Conservation (phyloP, 306 rosid species). For the Acacia acuminata region DNA sequence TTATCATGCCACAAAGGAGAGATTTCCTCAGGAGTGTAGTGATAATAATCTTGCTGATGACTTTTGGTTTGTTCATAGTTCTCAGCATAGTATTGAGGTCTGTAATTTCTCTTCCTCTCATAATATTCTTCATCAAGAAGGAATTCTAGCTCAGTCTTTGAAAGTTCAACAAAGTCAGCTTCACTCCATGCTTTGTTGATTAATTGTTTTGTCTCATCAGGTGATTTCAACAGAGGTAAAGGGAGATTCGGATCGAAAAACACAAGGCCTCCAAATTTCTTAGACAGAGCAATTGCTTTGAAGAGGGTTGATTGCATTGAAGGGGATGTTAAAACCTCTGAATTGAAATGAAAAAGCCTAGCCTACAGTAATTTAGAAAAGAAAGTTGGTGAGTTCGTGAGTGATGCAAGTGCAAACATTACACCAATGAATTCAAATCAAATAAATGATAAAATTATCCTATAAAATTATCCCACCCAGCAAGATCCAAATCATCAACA, state of each 20-base stretch:
- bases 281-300: conserved; percentile 41
- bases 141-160: conserved; percentile 83
- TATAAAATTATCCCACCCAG: not conserved
- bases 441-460: not conserved
- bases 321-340: conserved; percentile 53
- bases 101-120: conserved; percentile 64
- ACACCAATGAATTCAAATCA: not conserved
- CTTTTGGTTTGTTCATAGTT: conserved; percentile 72
- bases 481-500: not conserved
- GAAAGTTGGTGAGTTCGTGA: conserved; percentile 1
- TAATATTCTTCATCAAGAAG: conserved; percentile 83
- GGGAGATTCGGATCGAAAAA: conserved; percentile 82
- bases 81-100: conserved; percentile 82
- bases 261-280: conserved; percentile 51
- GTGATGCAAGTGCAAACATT: not conserved
- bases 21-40: conserved; percentile 75
- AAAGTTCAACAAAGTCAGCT: conserved; percentile 77
- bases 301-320: conserved; percentile 40
- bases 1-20: conserved; percentile 76
- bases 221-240: conserved; percentile 79
- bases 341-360: conserved; percentile 56
- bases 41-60: conserved; percentile 64
- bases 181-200: conserved; percentile 80
- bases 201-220: conserved; percentile 60
- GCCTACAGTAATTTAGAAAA: conserved; percentile 43